phyloP scores from a whole-genome alignment of 1,284 basidiomycete species.

The Clitocybe nebularis region DNA sequence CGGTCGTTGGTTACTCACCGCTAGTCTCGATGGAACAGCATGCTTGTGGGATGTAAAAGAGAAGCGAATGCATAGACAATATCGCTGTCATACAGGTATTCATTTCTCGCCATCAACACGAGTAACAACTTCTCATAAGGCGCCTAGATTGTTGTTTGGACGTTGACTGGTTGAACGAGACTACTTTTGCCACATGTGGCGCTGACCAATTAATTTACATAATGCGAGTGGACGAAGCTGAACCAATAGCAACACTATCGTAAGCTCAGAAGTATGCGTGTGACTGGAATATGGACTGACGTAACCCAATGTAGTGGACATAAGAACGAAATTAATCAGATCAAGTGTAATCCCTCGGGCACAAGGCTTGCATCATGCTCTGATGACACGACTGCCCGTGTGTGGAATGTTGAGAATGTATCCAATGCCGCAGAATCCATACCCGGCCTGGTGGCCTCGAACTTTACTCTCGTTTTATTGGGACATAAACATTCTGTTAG shows the following conservation, averaged over 20 bases:
- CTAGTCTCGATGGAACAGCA: slow-evolving; percentile 69
- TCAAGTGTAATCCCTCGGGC: slow-evolving; percentile 62
- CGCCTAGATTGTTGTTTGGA: slow-evolving; percentile 70
- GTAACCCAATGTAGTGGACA: slow-evolving; percentile 54
- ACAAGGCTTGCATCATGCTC: slow-evolving; percentile 76
- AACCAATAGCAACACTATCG: slow-evolving; percentile 55
- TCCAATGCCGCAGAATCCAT: slow-evolving; percentile 30
- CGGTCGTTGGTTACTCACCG: slow-evolving; percentile 66
- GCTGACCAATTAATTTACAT: slow-evolving; percentile 66
- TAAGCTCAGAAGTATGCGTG: slow-evolving; percentile 29
- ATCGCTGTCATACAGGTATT: slow-evolving; percentile 60
- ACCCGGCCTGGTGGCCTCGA: slow-evolving; percentile 32
- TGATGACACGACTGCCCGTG: slow-evolving; percentile 72
- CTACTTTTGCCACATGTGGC: slow-evolving; percentile 70
- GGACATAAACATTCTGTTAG: slow-evolving; percentile 70
- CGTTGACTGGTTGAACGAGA: slow-evolving; percentile 74
- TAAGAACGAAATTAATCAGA: slow-evolving; percentile 72
- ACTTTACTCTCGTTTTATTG: slow-evolving; percentile 42
- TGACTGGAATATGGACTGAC: slow-evolving; percentile 5
- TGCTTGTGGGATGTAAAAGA: slow-evolving; percentile 75
- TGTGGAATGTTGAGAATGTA: slow-evolving; percentile 61
- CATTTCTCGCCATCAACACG: slow-evolving; percentile 7
- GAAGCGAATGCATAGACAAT: slow-evolving; percentile 59
- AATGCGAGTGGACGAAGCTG: slow-evolving; percentile 46
- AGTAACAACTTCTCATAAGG: slow-evolving; percentile 13